A percentile compares a stretch with the other conserved stretches of the same genome.
Evolutionary conservation across 1,284 basidiomycete genomes (phyloP).

Genomic region (Irpex rosettiformis): DNA sequence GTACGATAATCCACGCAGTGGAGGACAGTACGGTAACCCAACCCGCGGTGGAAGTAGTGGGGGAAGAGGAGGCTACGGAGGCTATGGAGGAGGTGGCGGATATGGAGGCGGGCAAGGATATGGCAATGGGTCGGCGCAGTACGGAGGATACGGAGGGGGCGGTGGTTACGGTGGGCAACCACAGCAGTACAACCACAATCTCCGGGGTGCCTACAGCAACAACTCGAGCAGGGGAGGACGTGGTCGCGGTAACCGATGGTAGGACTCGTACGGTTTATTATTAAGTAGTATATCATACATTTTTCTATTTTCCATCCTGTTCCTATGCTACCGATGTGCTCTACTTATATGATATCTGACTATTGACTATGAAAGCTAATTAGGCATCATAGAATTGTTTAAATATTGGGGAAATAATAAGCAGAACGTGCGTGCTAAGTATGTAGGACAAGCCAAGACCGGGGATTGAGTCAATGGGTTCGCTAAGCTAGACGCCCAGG

Average conservation of each 20-base stretch:
- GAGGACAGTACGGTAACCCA: neutral
- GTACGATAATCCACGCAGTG: neutral
- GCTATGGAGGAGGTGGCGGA: conserved; percentile 26
- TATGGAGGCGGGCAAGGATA: conserved; percentile 17
- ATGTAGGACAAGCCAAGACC: too few relatives aligned
- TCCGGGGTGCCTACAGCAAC: neutral
- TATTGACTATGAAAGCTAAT: too few relatives aligned
- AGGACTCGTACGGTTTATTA: neutral
- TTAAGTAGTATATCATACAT: neutral
- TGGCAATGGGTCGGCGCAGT: neutral
- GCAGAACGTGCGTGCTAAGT: neutral
- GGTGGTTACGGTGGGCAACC: conserved; percentile 25
- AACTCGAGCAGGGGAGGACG: neutral
- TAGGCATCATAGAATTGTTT: too few relatives aligned
- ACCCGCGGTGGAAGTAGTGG: neutral
- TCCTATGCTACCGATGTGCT: neutral
- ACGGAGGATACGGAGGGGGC: conserved; percentile 25
- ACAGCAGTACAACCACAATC: conserved; percentile 1
- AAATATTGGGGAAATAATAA: too few relatives aligned
- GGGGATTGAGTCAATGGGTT: neutral
- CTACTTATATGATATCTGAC: neutral
- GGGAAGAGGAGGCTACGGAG: conserved; percentile 19
- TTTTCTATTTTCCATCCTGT: neutral
- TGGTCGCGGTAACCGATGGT: conserved; percentile 2
- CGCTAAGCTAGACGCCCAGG: neutral